A percentile compares a stretch with the other conserved stretches of the same genome.
Conservation (phyloP, 495 filamentous ascomycete genomes). For the Lasiosphaeria ovina region DNA sequence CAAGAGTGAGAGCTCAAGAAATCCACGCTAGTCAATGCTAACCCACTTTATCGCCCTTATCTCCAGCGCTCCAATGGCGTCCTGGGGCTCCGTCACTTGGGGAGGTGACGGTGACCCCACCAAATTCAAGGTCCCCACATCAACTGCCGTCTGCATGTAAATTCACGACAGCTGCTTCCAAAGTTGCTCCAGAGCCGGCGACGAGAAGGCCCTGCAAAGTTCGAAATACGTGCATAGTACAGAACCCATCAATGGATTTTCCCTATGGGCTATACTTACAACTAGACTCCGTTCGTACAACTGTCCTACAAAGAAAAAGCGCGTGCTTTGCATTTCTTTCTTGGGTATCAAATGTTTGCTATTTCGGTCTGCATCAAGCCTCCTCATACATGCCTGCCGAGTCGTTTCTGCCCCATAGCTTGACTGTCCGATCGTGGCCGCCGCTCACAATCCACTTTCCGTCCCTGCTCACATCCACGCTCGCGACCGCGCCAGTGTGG, state of each 20-base stretch:
- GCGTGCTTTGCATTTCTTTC: neutral
- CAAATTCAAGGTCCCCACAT: neutral
- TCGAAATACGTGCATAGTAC: too few relatives aligned
- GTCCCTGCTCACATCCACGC: slow-evolving; percentile 80
- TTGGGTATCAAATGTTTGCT: slow-evolving; percentile 2
- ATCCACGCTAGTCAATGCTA: neutral
- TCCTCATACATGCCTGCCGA: slow-evolving; percentile 43
- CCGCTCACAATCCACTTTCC: slow-evolving; percentile 89
- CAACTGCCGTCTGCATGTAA: neutral
- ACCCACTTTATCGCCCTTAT: slow-evolving; percentile 3
- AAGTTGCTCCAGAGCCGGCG: too few relatives aligned
- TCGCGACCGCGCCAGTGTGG: slow-evolving; percentile 87
- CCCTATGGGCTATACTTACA: too few relatives aligned
- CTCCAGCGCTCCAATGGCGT: neutral
- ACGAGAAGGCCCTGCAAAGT: too few relatives aligned
- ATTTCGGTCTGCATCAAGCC: neutral
- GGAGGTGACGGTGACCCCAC: too few relatives aligned
- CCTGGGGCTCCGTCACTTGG: too few relatives aligned
- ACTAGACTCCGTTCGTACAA: too few relatives aligned
- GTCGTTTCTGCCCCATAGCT: slow-evolving; percentile 92
- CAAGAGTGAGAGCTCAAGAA: neutral
- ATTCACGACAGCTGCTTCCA: too few relatives aligned
- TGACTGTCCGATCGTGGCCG: slow-evolving; percentile 92
- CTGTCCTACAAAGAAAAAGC: too few relatives aligned
- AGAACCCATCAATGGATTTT: neutral